Conservation (phyloP, 768 basidiomycete species). For the Wakefieldia striispora region DNA sequence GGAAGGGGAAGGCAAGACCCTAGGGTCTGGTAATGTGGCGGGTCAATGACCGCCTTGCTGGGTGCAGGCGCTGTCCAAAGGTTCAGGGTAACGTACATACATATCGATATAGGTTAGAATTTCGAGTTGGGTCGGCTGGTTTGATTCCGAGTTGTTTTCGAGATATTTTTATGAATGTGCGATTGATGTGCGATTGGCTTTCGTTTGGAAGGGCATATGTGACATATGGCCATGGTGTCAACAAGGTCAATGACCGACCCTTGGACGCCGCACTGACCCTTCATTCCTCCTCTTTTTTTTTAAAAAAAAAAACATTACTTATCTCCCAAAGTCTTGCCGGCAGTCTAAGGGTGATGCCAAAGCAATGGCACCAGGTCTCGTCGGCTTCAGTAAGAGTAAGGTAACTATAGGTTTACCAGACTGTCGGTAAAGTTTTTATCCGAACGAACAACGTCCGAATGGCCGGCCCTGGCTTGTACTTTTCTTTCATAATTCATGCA, state of each 20-base stretch:
- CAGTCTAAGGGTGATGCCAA: too few species aligned
- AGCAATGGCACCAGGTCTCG: too few species aligned
- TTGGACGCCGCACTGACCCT: neutral
- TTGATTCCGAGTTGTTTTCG: constrained; percentile 9
- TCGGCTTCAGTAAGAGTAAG: too few species aligned
- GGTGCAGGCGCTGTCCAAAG: constrained; percentile 2
- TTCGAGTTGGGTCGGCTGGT: too few species aligned
- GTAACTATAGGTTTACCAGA: constrained; percentile 8
- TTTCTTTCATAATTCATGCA: too few species aligned
- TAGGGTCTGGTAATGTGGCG: constrained; percentile 7
- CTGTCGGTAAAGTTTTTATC: constrained; percentile 11
- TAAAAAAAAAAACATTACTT: neutral
- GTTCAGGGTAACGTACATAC: constrained; percentile 16
- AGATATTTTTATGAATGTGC: neutral
- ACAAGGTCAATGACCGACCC: too few species aligned
- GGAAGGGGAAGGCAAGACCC: constrained; percentile 4
- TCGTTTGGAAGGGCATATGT: too few species aligned
- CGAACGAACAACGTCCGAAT: too few species aligned
- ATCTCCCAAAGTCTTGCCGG: neutral
- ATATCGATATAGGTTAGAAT: constrained; percentile 7
- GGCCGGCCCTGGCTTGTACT: too few species aligned
- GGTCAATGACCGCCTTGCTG: constrained; percentile 8
- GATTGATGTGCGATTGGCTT: too few species aligned
- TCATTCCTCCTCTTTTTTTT: neutral
- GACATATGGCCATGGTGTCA: too few species aligned